These are phyloP conservation scores for Exophiala alcalophila DNA, from an alignment of 2,329 filamentous ascomycete species.

Conservation along the genomic window DNA sequence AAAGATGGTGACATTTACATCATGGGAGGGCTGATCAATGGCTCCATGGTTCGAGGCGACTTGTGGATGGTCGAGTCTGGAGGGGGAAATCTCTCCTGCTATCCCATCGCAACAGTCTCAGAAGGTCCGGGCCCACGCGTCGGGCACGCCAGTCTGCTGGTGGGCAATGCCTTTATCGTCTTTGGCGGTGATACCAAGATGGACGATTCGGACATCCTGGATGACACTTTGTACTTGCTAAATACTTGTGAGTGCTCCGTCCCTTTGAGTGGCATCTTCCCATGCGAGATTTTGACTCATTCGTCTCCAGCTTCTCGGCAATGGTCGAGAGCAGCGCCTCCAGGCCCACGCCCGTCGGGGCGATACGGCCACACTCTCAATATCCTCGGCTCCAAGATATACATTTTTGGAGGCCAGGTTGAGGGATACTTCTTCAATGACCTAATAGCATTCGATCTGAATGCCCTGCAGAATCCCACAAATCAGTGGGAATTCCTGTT, in stretches of 20 bases:
- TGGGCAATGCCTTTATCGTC: constrained; percentile 98
- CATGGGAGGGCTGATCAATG: constrained; percentile 95
- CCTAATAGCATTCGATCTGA: constrained; percentile 89
- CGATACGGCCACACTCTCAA: constrained; percentile 96
- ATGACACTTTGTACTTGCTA: constrained; percentile 92
- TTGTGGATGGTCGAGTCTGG: constrained; percentile 96
- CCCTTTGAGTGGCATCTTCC: not conserved
- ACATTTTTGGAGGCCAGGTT: constrained; percentile 94
- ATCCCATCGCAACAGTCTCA: constrained; percentile 83
- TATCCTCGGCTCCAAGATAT: constrained; percentile 94
- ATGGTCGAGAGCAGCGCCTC: constrained; percentile 91
- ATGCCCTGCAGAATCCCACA: constrained; percentile 83
- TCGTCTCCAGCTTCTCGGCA: constrained; percentile 75
- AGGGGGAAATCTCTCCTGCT: constrained; percentile 76
- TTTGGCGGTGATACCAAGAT: constrained; percentile 98
- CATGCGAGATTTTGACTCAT: constrained; percentile 32
- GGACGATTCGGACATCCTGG: constrained; percentile 83
- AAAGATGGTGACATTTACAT: constrained; percentile 97
- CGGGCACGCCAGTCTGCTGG: constrained; percentile 86
- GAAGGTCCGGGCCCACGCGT: constrained; percentile 94
- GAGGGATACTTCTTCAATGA: constrained; percentile 99
- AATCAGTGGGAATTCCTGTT: constrained; percentile 96
- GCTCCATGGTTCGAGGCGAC: constrained; percentile 92
- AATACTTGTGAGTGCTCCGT: constrained; percentile 78
- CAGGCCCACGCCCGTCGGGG: constrained; percentile 79